Base-by-base conservation (phyloP, 805 yeast species). In the Saccharomycopsis oosterbeekiorum region DNA sequence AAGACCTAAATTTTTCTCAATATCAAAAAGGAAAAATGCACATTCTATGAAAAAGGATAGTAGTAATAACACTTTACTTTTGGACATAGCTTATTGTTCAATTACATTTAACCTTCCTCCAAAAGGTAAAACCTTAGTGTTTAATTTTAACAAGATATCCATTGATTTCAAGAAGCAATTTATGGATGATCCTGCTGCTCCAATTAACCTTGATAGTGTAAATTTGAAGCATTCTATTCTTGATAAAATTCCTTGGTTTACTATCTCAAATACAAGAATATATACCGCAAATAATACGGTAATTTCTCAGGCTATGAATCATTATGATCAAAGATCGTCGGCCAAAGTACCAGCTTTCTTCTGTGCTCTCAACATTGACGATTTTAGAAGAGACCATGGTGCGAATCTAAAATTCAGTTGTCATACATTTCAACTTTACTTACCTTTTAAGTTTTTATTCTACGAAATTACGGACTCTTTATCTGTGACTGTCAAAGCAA, bases 381-480 rank as follows among this genome's bases (percentile, higher is more conserved):
- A 47, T 47, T 47, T 47, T 15, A 19, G 15, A 47, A 17, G 53
- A 11, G 10, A 21, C 21, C 21, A 21, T 24, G 14, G 15, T 21
- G 14, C n/a, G 3, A 47, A 3, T 47, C n/a, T 47, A 12, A 47
- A 47, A 17, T 19, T 63, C 10, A 58, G 47, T n/a, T 53, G 41
- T 6, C 50, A 59, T 26, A 60, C 47, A 29, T 59, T 63, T 12
- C 34, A 58, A 14, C 61, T 63, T 34, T 50, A 59, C n/a, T 50
- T 63, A 34, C 65, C 65, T 5, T 63, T 63, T 43, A 53, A 54
- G 17, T 63, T 51, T 40, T 43, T 55, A 56, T 68, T 82, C 60
- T 82, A 79, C 68, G 77, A 78, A 8, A 78, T 83, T 40, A 73
- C 80, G 43, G 85, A 82, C 62, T 80, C 80, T 61, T 64, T 79